These are phyloP conservation scores for Helotiales sp. DNA, from an alignment of 2,329 filamentous ascomycete genomes.

Conservation along the genomic window DNA sequence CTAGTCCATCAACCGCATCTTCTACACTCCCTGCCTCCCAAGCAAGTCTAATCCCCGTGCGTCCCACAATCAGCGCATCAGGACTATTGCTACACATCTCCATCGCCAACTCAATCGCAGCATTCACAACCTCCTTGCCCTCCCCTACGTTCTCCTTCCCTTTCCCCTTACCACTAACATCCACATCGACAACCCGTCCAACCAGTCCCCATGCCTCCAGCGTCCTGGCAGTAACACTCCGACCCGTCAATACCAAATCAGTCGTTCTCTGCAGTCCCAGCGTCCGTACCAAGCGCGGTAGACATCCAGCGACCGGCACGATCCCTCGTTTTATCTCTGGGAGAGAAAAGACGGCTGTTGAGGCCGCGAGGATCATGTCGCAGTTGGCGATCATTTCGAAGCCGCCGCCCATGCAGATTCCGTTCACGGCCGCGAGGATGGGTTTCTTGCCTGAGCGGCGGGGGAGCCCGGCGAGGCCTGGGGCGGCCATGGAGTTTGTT, in stretches of 20 bases:
- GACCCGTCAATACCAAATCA: slow-evolving; percentile 72
- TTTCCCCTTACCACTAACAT: slow-evolving; percentile 49
- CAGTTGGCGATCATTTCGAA: slow-evolving; percentile 77
- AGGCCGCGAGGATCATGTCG: slow-evolving; percentile 70
- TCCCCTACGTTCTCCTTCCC: slow-evolving; percentile 54
- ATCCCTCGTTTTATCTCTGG: slow-evolving; percentile 76
- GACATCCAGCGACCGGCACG: slow-evolving; percentile 70
- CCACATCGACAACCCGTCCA: slow-evolving; percentile 62
- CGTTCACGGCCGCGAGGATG: slow-evolving; percentile 78
- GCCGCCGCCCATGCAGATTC: slow-evolving; percentile 74
- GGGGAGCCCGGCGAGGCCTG: slow-evolving; percentile 69
- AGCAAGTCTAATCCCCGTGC: slow-evolving; percentile 26
- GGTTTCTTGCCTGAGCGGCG: slow-evolving; percentile 74
- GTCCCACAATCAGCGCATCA: slow-evolving; percentile 32
- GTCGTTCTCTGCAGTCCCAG: slow-evolving; percentile 71
- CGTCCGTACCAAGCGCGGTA: slow-evolving; percentile 69
- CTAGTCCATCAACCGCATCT: slow-evolving; percentile 42
- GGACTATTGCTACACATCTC: slow-evolving; percentile 36
- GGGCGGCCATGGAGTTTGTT: slow-evolving; percentile 39
- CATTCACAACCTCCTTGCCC: slow-evolving; percentile 56
- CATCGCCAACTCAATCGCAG: slow-evolving; percentile 41
- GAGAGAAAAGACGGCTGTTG: slow-evolving; percentile 65
- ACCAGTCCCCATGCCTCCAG: slow-evolving; percentile 70
- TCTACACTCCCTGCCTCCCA: slow-evolving; percentile 35
- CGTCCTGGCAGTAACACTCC: slow-evolving; percentile 62